phyloP scores from a whole-genome alignment of 345 rosid species.

The Psidium guajava region DNA sequence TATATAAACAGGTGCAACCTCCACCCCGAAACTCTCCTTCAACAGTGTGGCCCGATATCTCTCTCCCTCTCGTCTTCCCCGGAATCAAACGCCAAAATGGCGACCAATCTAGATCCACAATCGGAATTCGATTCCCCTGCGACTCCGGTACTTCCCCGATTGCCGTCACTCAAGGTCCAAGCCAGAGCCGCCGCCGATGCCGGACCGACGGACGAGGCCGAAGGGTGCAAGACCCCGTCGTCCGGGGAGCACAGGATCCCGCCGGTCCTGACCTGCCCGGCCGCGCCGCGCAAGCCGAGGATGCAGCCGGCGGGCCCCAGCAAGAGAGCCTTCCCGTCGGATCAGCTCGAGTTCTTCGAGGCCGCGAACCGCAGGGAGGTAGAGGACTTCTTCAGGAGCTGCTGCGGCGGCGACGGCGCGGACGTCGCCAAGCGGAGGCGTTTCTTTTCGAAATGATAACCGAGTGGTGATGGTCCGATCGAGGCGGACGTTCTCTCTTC shows the following conservation, averaged over 20 bases:
- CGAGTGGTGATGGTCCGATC: neutral
- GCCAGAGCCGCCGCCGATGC: neutral
- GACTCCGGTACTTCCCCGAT: neutral
- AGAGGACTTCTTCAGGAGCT: conserved; percentile 3
- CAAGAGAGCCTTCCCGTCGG: neutral
- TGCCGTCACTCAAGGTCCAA: neutral
- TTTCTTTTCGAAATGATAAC: neutral
- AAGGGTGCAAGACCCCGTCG: conserved; percentile 6
- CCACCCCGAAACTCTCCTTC: neutral
- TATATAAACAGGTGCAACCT: neutral
- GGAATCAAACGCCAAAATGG: neutral
- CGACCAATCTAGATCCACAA: neutral
- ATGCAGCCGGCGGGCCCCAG: neutral
- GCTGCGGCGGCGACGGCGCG: neutral
- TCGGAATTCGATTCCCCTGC: neutral
- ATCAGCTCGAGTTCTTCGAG: neutral
- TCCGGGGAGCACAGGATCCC: conserved; percentile 5
- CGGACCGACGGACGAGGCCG: neutral
- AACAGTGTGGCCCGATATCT: neutral
- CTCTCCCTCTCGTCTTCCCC: neutral
- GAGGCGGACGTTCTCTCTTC: neutral
- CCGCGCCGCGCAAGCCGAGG: conserved; percentile 2
- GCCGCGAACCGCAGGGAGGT: neutral
- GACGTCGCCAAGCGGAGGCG: neutral
- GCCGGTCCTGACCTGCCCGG: conserved; percentile 1